These are phyloP conservation scores for Sequoiadendron giganteum DNA, from an alignment of 75 land plant genomes.

Conservation along the genomic window DNA sequence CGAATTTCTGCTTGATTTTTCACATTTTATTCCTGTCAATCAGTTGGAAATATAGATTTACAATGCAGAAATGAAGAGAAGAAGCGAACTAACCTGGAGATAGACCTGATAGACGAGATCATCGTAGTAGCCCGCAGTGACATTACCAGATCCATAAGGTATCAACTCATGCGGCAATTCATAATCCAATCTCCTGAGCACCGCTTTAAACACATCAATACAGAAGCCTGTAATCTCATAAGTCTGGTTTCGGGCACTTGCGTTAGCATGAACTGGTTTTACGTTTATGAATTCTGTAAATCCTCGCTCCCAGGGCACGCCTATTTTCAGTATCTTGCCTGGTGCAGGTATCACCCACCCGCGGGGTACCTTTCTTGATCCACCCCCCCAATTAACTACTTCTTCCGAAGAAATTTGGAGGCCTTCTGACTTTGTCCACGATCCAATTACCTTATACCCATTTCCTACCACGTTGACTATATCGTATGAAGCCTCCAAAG, in stretches of 20 bases:
- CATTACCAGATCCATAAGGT: too few species aligned
- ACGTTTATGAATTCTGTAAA: conserved; percentile 11
- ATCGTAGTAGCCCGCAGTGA: conserved; percentile 22
- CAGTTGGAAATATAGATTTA: background rate
- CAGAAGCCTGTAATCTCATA: background rate
- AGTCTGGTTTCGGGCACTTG: background rate
- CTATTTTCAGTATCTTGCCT: conserved; percentile 3
- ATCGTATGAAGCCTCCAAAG: conserved; percentile 2
- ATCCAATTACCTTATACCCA: background rate
- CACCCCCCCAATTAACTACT: background rate
- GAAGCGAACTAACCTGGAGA: conserved; percentile 19
- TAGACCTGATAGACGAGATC: conserved; percentile 21
- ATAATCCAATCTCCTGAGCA: background rate
- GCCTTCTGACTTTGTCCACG: background rate
- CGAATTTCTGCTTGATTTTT: conserved; percentile 42
- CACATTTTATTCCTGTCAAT: background rate
- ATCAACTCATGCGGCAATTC: too few species aligned
- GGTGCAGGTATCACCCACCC: background rate
- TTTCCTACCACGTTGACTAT: conserved; percentile 20
- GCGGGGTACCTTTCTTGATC: background rate
- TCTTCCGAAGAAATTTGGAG: background rate
- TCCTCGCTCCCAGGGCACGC: conserved; percentile 23
- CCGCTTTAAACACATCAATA: conserved; percentile 27
- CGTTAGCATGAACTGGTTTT: background rate
- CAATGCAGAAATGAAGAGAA: background rate